phyloP scores from a whole-genome alignment of 1,139 yeast genomes.

The Candida sojae region DNA sequence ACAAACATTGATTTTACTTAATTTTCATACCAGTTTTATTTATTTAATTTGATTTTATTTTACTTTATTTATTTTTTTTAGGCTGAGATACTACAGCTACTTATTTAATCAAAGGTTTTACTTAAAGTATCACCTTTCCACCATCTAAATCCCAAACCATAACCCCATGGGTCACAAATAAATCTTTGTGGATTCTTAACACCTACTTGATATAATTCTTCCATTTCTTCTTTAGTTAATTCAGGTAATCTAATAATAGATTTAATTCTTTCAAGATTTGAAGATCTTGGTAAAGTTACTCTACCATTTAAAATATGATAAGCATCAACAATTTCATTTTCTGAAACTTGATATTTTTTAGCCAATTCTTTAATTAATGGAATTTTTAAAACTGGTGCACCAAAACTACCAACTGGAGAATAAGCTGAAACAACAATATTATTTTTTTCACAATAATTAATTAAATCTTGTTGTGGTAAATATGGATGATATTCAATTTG shows the following conservation, averaged over 20 bases:
- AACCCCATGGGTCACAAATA: constrained; percentile 38
- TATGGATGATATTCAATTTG: constrained; percentile 43
- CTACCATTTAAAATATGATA: constrained; percentile 40
- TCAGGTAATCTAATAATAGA: constrained; percentile 34
- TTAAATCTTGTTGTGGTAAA: constrained; percentile 38
- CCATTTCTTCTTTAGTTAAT: constrained; percentile 45
- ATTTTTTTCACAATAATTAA: constrained; percentile 26
- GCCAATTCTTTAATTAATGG: constrained; percentile 35
- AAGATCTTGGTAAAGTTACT: constrained; percentile 35
- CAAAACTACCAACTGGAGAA: constrained; percentile 38
- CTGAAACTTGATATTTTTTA: constrained; percentile 29
- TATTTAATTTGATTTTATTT: not conserved
- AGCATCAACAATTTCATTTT: constrained; percentile 38
- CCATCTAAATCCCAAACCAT: constrained; percentile 38
- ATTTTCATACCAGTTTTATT: no score
- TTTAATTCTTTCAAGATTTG: constrained; percentile 39
- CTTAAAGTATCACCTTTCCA: constrained; percentile 35
- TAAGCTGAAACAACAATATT: constrained; percentile 32
- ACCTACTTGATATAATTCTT: constrained; percentile 44
- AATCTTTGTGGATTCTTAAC: constrained; percentile 41
- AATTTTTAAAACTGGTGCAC: constrained; percentile 37
- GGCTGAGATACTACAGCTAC: no score
- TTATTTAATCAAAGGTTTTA: constrained; percentile 16
- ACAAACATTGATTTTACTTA: no score
- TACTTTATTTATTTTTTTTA: not conserved